phyloP scores from a whole-genome alignment of 1,284 basidiomycete species.

The Sporisorium graminicola region DNA sequence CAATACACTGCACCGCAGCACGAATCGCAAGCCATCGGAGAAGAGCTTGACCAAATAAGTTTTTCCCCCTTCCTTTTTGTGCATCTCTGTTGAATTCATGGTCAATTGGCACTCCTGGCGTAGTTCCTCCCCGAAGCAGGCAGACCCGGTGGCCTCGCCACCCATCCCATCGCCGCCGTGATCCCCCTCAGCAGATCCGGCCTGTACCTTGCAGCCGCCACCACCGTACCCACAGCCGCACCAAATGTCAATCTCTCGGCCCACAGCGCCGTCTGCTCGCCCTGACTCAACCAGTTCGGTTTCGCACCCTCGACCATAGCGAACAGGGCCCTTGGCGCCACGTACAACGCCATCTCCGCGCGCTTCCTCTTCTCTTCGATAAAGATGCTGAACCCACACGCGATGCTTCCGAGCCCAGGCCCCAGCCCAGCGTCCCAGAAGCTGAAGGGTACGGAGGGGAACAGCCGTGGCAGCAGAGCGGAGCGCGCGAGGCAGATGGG shows the following conservation, averaged over 20 bases:
- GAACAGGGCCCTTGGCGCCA: conserved; percentile 70
- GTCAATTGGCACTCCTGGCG: conserved; percentile 16
- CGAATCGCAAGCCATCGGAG: too few relatives aligned
- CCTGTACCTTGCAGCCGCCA: conserved; percentile 51
- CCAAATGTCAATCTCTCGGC: conserved; percentile 59
- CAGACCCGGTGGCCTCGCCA: conserved; percentile 28
- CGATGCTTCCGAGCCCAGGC: conserved; percentile 42
- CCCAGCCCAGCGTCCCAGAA: conserved; percentile 62
- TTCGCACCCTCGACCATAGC: conserved; percentile 56
- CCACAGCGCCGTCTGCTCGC: conserved; percentile 47
- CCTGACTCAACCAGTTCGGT: conserved; percentile 59
- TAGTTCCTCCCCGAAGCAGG: conserved; percentile 26
- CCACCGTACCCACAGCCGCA: conserved; percentile 48
- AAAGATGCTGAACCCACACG: conserved; percentile 63
- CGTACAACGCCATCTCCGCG: conserved; percentile 71
- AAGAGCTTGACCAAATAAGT: too few relatives aligned
- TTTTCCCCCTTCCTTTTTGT: too few relatives aligned
- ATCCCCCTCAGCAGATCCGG: conserved; percentile 60
- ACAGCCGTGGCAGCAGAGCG: conserved; percentile 46
- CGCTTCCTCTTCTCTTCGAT: conserved; percentile 70
- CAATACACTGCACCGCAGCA: neutral
- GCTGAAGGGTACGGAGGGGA: conserved; percentile 45
- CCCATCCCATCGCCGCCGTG: conserved; percentile 57
- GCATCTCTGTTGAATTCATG: too few relatives aligned
- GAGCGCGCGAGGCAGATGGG: conserved; percentile 60